Base-by-base conservation (phyloP, 148 eudicot genomes). In the Persicaria maculosa region DNA sequence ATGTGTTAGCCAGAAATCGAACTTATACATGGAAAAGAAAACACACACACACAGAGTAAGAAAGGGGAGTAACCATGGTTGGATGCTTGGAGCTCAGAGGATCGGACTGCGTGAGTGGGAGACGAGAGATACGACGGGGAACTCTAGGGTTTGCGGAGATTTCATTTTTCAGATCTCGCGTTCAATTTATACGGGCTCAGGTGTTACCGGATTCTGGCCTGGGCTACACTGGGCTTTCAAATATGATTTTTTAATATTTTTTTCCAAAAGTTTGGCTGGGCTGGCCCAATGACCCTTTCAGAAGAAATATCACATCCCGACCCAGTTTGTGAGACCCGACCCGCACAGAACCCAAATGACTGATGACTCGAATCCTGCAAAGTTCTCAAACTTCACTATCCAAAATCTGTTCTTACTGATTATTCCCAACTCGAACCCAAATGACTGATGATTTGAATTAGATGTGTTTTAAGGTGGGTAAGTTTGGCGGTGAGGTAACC, bases 51-150 rank as follows among this genome's bases (percentile, higher is more conserved):
- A 5, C 3, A 4, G 48, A 68, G 72, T 4, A 5, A 15, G 16
- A 67, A 22, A 8, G 11, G 58, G 36, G 55, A 72, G 45, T 25
- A 72, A 72, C 74, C 74, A 72, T 72, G 43, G 59, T 52, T 72
- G 74, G 53, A 48, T 47, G 43, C 44, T 72, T 72, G 62, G 53
- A 48, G 62, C 48, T 68, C 16, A 15, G 72, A 68, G 20, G 16
- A 68, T 22, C 43, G n/a, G 67, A 9, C 67, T 36, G 14, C 9
- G 40, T 20, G 14, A 9, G 67, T 14, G 67, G 10, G 64, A 57
- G 43, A 59, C 43, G 43, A 25, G 22, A 9, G 67, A 20, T 52
- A 52, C 55, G 55, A 52, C n/a, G 55, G 55, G n/a, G 55, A 15
- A 4, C n/a, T 52, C 67, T 59, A 59, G 67, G 67, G 67, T 59